Evolutionary conservation across 805 yeast genomes (phyloP).

Genomic region (Phaffomyces opuntiae): DNA sequence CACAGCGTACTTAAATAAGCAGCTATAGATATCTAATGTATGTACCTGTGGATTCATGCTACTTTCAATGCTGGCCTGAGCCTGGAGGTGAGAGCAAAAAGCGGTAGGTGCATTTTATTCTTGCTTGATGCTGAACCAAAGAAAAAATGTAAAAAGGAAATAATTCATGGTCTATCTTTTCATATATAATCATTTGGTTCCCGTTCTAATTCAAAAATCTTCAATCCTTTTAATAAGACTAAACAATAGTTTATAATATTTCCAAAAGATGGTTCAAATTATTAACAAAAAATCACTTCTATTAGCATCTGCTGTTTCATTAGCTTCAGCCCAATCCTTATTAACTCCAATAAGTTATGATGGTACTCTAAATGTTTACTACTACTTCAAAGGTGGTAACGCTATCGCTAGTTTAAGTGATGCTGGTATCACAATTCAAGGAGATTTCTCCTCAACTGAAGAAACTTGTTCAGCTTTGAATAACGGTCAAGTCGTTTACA

Average conservation of each 20-base stretch:
- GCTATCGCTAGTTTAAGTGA: conserved; percentile 6
- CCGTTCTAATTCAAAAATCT: not conserved
- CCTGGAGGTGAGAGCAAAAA: no score
- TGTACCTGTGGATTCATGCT: no score
- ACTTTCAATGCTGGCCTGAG: no score
- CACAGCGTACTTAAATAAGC: no score
- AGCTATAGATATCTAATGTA: no score
- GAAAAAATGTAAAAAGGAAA: no score
- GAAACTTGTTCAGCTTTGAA: conserved; percentile 11
- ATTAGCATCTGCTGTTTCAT: conserved; percentile 8
- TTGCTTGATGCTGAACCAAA: no score
- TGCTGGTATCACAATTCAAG: conserved; percentile 15
- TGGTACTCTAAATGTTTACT: conserved; percentile 13
- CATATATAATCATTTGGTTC: not conserved
- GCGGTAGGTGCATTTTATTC: no score
- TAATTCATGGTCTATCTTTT: no score
- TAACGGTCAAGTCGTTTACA: conserved; percentile 19
- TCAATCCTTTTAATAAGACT: no score
- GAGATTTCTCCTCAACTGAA: conserved; percentile 8
- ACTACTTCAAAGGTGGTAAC: conserved; percentile 16
- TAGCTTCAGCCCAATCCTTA: conserved; percentile 17
- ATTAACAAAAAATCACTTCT: not conserved
- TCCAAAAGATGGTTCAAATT: conserved; percentile 4
- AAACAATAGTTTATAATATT: no score
- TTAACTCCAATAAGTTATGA: conserved; percentile 13